Percentiles rank a stretch among this genome's conserved stretches.
These are phyloP conservation scores for Penicillium janthinellum DNA, from an alignment of 2,329 filamentous ascomycete genomes.

Conservation along the genomic window DNA sequence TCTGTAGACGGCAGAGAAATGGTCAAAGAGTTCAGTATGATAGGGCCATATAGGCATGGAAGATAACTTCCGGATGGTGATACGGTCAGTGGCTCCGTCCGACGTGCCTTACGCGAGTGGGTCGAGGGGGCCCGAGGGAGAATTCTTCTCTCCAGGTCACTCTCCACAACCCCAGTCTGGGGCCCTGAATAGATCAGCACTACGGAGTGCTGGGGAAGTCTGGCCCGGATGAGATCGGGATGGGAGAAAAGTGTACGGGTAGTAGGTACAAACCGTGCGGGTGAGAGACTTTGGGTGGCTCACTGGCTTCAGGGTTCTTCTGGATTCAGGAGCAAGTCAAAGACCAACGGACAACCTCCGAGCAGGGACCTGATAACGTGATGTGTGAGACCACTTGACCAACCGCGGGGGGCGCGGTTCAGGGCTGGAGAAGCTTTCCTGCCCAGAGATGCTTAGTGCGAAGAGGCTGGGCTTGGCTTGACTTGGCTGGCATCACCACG, in stretches of 20 bases:
- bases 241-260: not conserved
- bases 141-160: not conserved
- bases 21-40: too few species aligned
- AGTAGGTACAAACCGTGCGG: not conserved
- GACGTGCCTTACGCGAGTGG: slow-evolving; percentile 6
- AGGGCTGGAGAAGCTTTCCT: not conserved
- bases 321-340: not conserved
- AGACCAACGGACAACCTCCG: not conserved
- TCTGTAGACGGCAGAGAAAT: not conserved
- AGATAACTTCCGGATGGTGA: not conserved
- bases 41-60: not conserved
- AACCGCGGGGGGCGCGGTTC: not conserved
- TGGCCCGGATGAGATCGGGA: slow-evolving; percentile 1
- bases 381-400: not conserved
- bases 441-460: slow-evolving; percentile 2
- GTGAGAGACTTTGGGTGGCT: not conserved
- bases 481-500: not conserved
- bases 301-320: not conserved
- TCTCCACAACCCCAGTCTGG: slow-evolving; percentile 16
- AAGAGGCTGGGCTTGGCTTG: slow-evolving; percentile 1
- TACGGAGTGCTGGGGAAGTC: slow-evolving; percentile 3
- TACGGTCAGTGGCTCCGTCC: not conserved
- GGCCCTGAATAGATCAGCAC: slow-evolving; percentile 3
- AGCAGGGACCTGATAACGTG: not conserved
- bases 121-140: slow-evolving; percentile 10